These are phyloP conservation scores for Chondrus crispus DNA, from an alignment of 23 red algal species.

Conservation along the genomic window DNA sequence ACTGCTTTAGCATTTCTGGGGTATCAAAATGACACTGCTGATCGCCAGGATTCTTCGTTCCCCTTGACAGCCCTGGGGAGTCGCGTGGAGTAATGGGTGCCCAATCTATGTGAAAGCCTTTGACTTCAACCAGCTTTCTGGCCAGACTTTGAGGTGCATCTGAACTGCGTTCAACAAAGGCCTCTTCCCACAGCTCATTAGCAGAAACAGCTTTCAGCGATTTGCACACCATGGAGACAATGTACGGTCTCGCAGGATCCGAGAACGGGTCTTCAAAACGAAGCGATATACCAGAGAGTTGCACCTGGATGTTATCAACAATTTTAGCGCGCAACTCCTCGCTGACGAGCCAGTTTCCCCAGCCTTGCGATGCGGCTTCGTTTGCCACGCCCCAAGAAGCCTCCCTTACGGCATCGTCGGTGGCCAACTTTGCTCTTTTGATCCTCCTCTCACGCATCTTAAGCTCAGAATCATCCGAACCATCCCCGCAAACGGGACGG, in stretches of 20 bases:
- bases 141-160: not conserved
- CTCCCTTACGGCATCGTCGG: conserved; percentile 84
- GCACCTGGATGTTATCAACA: conserved; percentile 84
- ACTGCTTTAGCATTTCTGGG: conserved; percentile 34
- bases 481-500: conserved; percentile 39
- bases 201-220: conserved; percentile 61
- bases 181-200: conserved; percentile 54
- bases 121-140: conserved; percentile 57
- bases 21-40: not conserved
- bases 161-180: conserved; percentile 51
- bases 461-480: conserved; percentile 50
- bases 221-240: conserved; percentile 40
- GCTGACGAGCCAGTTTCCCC: conserved; percentile 44
- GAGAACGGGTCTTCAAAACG: conserved; percentile 73
- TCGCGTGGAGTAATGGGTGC: conserved; percentile 27
- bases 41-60: not conserved
- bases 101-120: conserved; percentile 48
- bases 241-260: conserved; percentile 28
- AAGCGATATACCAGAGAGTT: conserved; percentile 72
- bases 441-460: conserved; percentile 40
- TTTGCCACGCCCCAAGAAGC: conserved; percentile 41
- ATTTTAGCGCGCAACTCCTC: conserved; percentile 72
- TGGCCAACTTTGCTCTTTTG: conserved; percentile 62
- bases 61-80: conserved; percentile 1
- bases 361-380: not conserved